A percentile compares a stretch with the other conserved stretches of the same genome.
These are phyloP conservation scores for Marasmius oreades DNA, from an alignment of 1,284 basidiomycete genomes.

Conservation along the genomic window DNA sequence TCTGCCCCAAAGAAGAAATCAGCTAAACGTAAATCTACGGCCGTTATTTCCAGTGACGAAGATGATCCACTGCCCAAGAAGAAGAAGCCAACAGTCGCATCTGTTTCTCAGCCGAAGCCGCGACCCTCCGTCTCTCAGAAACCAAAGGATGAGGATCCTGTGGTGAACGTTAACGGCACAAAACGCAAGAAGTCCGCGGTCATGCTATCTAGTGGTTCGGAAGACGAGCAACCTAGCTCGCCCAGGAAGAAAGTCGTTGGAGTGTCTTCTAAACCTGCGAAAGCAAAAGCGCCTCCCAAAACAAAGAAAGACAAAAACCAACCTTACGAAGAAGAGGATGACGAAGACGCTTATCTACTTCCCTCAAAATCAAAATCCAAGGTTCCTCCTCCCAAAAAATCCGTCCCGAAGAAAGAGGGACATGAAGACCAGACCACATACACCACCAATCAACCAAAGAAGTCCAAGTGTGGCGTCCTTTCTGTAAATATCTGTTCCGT, in stretches of 20 bases:
- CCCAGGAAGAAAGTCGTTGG: conserved; percentile 41
- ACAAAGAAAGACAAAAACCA: conserved; percentile 18
- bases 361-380: conserved; percentile 7
- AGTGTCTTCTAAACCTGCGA: conserved; percentile 25
- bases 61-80: neutral
- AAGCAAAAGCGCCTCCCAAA: conserved; percentile 12
- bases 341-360: conserved; percentile 18
- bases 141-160: neutral
- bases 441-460: conserved; percentile 20
- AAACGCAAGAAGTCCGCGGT: conserved; percentile 30
- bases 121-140: neutral
- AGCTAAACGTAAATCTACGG: neutral
- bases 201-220: conserved; percentile 30
- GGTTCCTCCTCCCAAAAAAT: conserved; percentile 2
- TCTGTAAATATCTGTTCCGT: conserved; percentile 3
- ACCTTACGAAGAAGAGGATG: conserved; percentile 9
- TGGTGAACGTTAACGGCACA: conserved; percentile 23
- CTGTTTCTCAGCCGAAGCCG: neutral
- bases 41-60: conserved; percentile 7
- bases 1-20: neutral
- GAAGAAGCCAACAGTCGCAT: neutral
- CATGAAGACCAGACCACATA: neutral
- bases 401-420: neutral
- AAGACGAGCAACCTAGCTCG: conserved; percentile 25
- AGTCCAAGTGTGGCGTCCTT: conserved; percentile 26